Evolutionary conservation across 148 eudicot genomes (phyloP).

Genomic region (Chenopodium album): DNA sequence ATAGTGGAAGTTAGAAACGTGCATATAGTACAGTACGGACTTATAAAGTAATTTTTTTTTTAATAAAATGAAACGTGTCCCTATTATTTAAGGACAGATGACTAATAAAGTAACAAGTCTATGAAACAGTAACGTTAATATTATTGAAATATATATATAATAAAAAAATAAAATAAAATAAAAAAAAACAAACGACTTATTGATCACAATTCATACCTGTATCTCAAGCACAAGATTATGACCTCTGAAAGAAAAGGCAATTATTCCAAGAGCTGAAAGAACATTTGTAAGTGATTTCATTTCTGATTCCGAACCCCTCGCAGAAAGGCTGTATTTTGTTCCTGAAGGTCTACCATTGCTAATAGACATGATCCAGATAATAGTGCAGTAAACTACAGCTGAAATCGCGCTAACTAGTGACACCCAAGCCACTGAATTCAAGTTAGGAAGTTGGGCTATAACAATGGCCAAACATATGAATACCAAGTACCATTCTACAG

Average conservation of each 20-base stretch:
- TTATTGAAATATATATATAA: no score
- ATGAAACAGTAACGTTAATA: no score
- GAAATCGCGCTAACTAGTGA: constrained; percentile 48
- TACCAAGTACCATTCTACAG: constrained; percentile 49
- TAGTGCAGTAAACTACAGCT: constrained; percentile 38
- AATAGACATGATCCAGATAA: constrained; percentile 42
- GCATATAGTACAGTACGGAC: no score
- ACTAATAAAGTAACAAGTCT: no score
- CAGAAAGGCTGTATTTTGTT: background rate
- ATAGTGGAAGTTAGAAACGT: background rate
- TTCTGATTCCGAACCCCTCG: background rate
- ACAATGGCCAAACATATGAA: constrained; percentile 46
- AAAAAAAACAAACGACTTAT: no score
- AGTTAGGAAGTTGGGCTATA: constrained; percentile 52
- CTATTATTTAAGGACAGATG: no score
- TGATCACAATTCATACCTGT: constrained; percentile 36
- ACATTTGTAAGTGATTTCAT: background rate
- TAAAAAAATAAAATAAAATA: no score
- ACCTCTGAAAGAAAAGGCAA: constrained; percentile 64
- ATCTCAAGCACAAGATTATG: constrained; percentile 78
- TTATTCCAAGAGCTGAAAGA: constrained; percentile 43
- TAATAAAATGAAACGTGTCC: no score
- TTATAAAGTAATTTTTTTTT: no score
- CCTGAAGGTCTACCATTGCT: constrained; percentile 16
- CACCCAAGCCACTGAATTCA: constrained; percentile 51